phyloP scores from a whole-genome alignment of 1,284 basidiomycete genomes.

The Cryptococcus amylolentus region DNA sequence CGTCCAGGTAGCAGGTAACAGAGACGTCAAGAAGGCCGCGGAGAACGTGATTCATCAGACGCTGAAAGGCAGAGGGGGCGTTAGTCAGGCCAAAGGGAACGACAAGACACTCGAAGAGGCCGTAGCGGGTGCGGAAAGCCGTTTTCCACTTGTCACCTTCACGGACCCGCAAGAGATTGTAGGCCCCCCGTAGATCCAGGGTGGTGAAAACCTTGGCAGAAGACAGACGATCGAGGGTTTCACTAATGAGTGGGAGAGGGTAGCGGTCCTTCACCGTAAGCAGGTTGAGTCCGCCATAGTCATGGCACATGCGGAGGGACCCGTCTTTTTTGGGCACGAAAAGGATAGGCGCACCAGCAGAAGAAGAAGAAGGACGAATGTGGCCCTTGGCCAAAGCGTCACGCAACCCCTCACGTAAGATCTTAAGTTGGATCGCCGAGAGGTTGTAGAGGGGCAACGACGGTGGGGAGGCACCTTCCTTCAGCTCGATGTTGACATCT shows the following conservation, averaged over 20 bases:
- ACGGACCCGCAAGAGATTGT: constrained; percentile 33
- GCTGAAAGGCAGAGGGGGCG: constrained; percentile 47
- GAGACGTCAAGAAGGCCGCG: constrained; percentile 30
- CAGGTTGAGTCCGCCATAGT: not conserved
- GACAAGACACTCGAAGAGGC: constrained; percentile 49
- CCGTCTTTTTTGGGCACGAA: not conserved
- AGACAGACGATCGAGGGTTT: constrained; percentile 37
- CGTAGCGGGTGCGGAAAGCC: constrained; percentile 24
- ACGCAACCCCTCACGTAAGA: not conserved
- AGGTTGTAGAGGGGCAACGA: not conserved
- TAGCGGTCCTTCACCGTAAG: not conserved
- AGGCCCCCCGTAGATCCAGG: constrained; percentile 35
- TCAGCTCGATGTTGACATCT: too few relatives aligned
- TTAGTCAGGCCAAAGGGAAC: constrained; percentile 52
- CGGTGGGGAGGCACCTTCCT: too few relatives aligned
- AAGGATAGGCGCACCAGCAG: not conserved
- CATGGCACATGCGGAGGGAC: not conserved
- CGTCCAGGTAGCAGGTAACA: constrained; percentile 43
- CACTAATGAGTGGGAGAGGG: constrained; percentile 20
- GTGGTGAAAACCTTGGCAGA: constrained; percentile 35
- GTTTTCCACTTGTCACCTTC: constrained; percentile 42
- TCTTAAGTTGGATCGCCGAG: not conserved
- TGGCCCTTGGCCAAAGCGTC: not conserved
- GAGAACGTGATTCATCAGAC: constrained; percentile 40
- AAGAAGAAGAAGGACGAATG: not conserved